These are phyloP conservation scores for Rhizopogon vinicolor DNA, from an alignment of 768 basidiomycete genomes.

Conservation along the genomic window DNA sequence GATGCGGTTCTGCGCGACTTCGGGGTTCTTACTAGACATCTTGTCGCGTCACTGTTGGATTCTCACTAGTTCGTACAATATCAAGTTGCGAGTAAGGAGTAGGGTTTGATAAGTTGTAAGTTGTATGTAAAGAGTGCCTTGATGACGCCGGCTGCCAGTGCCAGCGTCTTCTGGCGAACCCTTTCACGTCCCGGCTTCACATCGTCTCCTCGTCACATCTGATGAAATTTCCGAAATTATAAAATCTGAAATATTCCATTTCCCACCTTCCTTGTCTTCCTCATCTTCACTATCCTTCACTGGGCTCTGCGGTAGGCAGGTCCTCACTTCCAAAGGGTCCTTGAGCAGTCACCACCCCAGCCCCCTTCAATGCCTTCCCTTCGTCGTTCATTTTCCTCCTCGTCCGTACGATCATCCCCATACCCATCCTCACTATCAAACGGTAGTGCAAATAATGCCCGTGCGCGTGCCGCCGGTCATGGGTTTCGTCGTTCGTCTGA, in stretches of 20 bases:
- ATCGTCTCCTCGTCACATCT: constrained; percentile 13
- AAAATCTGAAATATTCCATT: constrained; percentile 32
- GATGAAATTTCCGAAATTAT: constrained; percentile 33
- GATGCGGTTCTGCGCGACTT: too few species aligned
- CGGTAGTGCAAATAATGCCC: constrained; percentile 26
- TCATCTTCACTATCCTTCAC: constrained; percentile 24
- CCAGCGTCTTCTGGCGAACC: neutral
- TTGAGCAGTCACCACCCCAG: constrained; percentile 3
- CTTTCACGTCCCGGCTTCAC: constrained; percentile 8
- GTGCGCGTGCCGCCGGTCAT: constrained; percentile 32
- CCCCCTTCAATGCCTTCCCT: constrained; percentile 60
- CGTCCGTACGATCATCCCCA: constrained; percentile 64
- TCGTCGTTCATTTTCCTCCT: constrained; percentile 71
- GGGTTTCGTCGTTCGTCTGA: constrained; percentile 58
- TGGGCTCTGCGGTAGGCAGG: constrained; percentile 48
- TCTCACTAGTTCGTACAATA: too few species aligned
- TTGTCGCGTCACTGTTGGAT: too few species aligned
- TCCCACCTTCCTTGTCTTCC: constrained; percentile 31
- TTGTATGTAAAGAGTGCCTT: constrained; percentile 2
- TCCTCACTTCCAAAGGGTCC: constrained; percentile 7
- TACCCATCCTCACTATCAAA: constrained; percentile 46
- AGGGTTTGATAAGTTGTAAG: neutral
- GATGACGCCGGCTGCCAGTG: constrained; percentile 3
- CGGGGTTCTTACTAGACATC: too few species aligned
- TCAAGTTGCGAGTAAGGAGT: too few species aligned